Evolutionary conservation across 1,284 basidiomycete species (phyloP).

Genomic region (Puccinia novopanici): DNA sequence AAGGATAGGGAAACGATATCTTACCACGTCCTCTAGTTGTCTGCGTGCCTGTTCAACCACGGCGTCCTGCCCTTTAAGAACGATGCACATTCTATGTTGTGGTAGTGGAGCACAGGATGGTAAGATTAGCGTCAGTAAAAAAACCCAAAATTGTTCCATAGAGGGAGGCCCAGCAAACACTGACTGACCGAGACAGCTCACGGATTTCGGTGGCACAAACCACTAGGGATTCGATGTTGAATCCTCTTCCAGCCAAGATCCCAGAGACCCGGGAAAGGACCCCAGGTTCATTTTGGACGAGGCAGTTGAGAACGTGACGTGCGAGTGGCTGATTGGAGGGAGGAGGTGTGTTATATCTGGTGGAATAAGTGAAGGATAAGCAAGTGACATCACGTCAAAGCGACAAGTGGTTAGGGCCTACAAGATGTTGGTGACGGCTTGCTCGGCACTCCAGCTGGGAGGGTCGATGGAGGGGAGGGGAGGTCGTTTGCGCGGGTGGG

Average conservation of each 20-base stretch:
- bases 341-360: conserved; percentile 69
- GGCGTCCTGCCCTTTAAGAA: conserved; percentile 92
- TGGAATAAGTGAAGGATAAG: neutral
- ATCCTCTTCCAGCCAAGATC: conserved; percentile 92
- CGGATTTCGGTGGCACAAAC: conserved; percentile 97
- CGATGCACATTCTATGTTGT: conserved; percentile 79
- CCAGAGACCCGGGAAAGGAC: conserved; percentile 96
- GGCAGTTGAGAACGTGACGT: conserved; percentile 93
- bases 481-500: conserved; percentile 63
- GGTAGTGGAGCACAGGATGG: neutral
- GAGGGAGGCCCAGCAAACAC: neutral
- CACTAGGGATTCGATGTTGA: conserved; percentile 97
- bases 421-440: conserved; percentile 90
- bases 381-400: neutral
- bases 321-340: conserved; percentile 54
- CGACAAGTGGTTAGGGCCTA: conserved; percentile 58
- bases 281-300: conserved; percentile 99
- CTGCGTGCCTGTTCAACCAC: conserved; percentile 94
- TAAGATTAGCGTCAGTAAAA: neutral
- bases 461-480: conserved; percentile 55
- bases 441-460: conserved; percentile 73
- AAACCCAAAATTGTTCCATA: neutral
- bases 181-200: conserved; percentile 74
- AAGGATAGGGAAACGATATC: conserved; percentile 57
- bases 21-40: conserved; percentile 87